A percentile compares a stretch with the other conserved stretches of the same genome.
Conservation (phyloP, 2,329 filamentous ascomycete species). For the Phyllosticta citrichinensis region DNA sequence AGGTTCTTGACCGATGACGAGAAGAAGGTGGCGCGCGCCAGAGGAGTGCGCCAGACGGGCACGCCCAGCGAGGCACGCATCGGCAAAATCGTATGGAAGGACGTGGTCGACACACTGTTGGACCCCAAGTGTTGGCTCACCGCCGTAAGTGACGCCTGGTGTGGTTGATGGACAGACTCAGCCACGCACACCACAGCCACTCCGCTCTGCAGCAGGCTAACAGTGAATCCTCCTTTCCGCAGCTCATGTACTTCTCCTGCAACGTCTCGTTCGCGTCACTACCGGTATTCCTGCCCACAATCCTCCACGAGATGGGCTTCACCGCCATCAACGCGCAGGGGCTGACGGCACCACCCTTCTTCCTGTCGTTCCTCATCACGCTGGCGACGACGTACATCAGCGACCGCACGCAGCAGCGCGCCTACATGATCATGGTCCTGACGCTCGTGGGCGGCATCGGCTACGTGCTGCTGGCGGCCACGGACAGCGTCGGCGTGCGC, state of each 20-base stretch:
- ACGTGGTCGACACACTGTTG: conserved; percentile 20
- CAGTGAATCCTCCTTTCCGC: not conserved
- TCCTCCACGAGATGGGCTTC: conserved; percentile 50
- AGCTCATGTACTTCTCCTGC: conserved; percentile 28
- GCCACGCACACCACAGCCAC: not conserved
- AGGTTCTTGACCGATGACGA: conserved; percentile 34
- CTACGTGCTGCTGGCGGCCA: conserved; percentile 53
- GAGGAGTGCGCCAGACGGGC: conserved; percentile 24
- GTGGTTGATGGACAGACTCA: not conserved
- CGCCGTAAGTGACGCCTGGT: conserved; percentile 16
- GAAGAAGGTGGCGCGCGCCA: conserved; percentile 21
- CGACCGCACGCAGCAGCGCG: conserved; percentile 56
- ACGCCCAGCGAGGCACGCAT: conserved; percentile 16
- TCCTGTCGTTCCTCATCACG: conserved; percentile 55
- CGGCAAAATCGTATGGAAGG: conserved; percentile 21
- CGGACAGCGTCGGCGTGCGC: conserved; percentile 38
- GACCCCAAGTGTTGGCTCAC: conserved; percentile 27
- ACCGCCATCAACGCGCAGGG: conserved; percentile 58
- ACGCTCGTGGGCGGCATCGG: conserved; percentile 50
- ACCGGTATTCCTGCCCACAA: conserved; percentile 35
- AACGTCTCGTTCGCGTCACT: conserved; percentile 44
- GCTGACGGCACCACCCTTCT: conserved; percentile 60
- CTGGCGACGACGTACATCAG: conserved; percentile 53
- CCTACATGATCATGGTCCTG: conserved; percentile 47
- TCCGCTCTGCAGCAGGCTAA: not conserved